Evolutionary conservation across 257 asterid species (phyloP), one percentile per base, ranked within the genome.

Genomic region (Ilex asprella): DNA sequence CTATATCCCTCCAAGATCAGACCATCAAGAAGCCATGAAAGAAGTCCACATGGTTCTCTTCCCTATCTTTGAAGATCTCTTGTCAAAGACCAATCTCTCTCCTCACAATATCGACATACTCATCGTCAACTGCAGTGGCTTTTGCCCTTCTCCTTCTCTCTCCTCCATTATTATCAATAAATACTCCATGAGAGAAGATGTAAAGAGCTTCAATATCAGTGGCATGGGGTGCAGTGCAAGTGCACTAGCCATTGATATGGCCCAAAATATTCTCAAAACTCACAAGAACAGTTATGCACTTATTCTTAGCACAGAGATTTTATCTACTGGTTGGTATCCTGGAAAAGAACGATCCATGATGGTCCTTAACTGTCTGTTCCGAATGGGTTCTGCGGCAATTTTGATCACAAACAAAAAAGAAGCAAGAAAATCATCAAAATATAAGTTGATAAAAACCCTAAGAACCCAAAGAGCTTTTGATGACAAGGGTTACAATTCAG

Each of bases 191-290:
- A 79, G 85, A 51, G 86, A 88, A 49, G 95, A 82, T 21, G 68
- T 88, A 2, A 88, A 78, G 51, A 82, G 88, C 80, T 91, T 73
- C 66, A 86, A 69, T 2, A 14, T 91, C 2, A 76, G 86, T 39
- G 98, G 98, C 12, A 91, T 91, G 98, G 98, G 98, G 46, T 91
- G 98, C 81, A 81, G 94, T 31, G 98, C 87, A 0, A 91, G 96
- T 54, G 89, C 95, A 2, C 21, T 86, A 44, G 94, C 88, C 7
- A 31, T 88, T 2, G 95, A 88, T 47, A 78, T 79, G 89, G 95
- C 94, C 3, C 41, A 67, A 0, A 70, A 81, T 71, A 74, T 91
- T 0, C 70, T 91, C 1, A 79, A 78, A 39, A 70, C 83, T 3
- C 81, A 55, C n/a, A 35, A 53, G 52, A 65, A 81, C 3, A 75